Evolutionary conservation across 495 filamentous ascomycete genomes (phyloP).

Genomic region (Hypoxylon intermedium): DNA sequence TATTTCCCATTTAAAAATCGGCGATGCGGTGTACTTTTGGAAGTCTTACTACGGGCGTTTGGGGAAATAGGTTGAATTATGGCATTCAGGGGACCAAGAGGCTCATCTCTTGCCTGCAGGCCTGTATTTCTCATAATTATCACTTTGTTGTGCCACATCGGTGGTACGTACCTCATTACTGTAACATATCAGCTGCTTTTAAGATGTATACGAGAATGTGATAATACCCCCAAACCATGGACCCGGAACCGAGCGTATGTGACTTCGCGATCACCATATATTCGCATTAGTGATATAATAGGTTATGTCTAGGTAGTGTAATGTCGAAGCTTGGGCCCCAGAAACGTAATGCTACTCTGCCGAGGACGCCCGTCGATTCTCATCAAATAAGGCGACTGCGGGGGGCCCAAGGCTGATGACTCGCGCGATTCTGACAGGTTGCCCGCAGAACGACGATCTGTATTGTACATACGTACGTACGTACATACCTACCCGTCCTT

Average conservation of each 20-base stretch:
- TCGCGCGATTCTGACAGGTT: constrained; percentile 35
- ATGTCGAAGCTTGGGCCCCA: constrained; percentile 33
- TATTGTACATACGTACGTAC: constrained; percentile 13
- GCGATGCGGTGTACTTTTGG: constrained; percentile 15
- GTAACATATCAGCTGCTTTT: constrained; percentile 26
- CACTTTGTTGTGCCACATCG: constrained; percentile 16
- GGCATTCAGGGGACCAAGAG: constrained; percentile 19
- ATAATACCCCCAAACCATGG: constrained; percentile 40
- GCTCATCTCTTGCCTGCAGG: constrained; percentile 16
- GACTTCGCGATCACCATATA: constrained; percentile 23
- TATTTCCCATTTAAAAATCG: constrained; percentile 31
- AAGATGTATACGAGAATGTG: constrained; percentile 39
- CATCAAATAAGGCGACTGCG: constrained; percentile 35
- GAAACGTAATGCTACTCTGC: constrained; percentile 18
- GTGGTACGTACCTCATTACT: constrained; percentile 32
- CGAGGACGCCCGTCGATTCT: constrained; percentile 10
- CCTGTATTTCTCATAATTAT: constrained; percentile 12
- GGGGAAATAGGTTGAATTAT: constrained; percentile 30
- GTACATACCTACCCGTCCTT: neutral
- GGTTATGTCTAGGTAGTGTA: constrained; percentile 4
- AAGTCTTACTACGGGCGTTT: constrained; percentile 19
- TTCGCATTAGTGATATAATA: constrained; percentile 29
- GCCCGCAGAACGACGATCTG: constrained; percentile 25
- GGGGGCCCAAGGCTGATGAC: constrained; percentile 32
- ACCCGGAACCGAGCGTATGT: constrained; percentile 34